These are phyloP conservation scores for Nemania bipapillata DNA, from an alignment of 2,329 filamentous ascomycete genomes.

Conservation along the genomic window DNA sequence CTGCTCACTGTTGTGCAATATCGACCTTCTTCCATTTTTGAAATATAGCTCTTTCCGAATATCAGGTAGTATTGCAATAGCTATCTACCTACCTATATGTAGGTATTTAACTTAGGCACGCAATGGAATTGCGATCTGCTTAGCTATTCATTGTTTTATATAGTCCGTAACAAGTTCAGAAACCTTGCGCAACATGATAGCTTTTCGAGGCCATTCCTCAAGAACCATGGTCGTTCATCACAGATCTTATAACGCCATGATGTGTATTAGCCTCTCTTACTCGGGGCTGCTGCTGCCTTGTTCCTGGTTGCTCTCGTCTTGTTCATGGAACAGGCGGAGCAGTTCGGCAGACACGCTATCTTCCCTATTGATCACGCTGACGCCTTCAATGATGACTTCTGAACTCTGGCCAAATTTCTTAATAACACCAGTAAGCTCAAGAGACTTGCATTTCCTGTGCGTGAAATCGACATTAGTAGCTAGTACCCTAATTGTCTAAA, in stretches of 20 bases:
- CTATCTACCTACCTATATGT: too few relatives aligned
- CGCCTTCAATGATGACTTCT: background rate
- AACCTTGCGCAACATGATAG: too few relatives aligned
- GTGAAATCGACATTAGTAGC: background rate
- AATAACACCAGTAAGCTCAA: background rate
- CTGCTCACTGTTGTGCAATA: too few relatives aligned
- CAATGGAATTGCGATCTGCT: too few relatives aligned
- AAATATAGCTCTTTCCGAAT: too few relatives aligned
- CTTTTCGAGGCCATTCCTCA: background rate
- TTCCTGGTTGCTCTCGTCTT: background rate
- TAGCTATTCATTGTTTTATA: too few relatives aligned
- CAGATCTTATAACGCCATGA: background rate
- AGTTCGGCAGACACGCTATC: background rate
- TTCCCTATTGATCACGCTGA: background rate
- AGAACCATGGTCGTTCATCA: background rate
- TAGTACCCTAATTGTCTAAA: background rate
- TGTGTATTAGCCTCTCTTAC: background rate
- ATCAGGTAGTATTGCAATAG: too few relatives aligned
- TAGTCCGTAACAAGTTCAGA: too few relatives aligned
- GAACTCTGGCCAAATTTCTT: background rate
- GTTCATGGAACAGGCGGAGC: background rate
- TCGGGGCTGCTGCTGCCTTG: background rate
- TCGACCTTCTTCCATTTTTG: too few relatives aligned
- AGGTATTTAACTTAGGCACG: too few relatives aligned
- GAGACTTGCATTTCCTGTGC: background rate